Base-by-base conservation (phyloP, 441 rosid genomes). In the Breynia disticha region DNA sequence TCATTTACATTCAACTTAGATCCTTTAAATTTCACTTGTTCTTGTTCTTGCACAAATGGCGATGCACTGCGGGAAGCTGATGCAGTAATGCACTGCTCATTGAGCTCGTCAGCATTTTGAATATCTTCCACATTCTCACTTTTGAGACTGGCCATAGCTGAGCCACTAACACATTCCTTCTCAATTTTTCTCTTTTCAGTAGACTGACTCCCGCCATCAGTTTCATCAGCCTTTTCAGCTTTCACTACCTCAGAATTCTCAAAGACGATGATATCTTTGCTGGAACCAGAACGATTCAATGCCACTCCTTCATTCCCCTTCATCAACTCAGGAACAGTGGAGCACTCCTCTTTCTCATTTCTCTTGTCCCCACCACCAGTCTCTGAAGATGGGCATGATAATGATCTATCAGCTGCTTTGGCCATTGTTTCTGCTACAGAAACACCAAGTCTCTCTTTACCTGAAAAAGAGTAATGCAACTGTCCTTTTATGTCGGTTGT, bases 321-420 rank as follows among this genome's bases (percentile, higher is more conserved):
- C 11, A 60, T 56, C 48, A 42, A 55, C 41, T 68, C 73, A 44
- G 74, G 60, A 45, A 18, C 46, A 55, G 59, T 11, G 50, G 64
- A 39, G 46, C 53, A 43, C 50, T 61, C 80, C 28, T 62, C 69
- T 20, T 55, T 59, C 8, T 16, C 13, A 15, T n/a, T 60, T 62
- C 65, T 76, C 62, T 56, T 66, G 49, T 66, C 44, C 60, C 67
- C 75, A 39, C 48, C 68, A 37, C 46, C 79, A 54, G 42, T 19
- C 13, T 61, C 76, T 5, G 24, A 20, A 18, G 57, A 67, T 12
- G 56, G 50, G 35, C 50, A 24, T 14, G 66, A n/a, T 9, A 59
- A 17, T 46, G 78, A 70, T 45, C 70, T 78, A 50, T 70, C 78
- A 48, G 55, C 59, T 21, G 67, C 67, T 57, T 65, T 57, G 57